Evolutionary conservation across 352 stramenopile genomes (phyloP).

Genomic region (Phytophthora boehmeriae): DNA sequence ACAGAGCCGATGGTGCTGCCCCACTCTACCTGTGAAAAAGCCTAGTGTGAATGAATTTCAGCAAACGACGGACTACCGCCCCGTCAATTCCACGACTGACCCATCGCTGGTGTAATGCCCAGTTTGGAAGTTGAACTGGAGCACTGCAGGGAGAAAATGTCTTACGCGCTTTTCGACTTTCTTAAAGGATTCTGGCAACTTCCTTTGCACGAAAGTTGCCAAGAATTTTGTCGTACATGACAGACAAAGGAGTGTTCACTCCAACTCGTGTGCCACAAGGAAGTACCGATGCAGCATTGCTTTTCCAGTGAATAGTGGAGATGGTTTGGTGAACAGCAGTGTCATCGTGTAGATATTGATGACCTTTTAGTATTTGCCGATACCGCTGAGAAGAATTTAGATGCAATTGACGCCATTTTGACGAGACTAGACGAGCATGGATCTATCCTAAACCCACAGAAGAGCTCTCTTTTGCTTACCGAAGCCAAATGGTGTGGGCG

Average conservation of each 20-base stretch:
- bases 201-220: slow-evolving; percentile 15
- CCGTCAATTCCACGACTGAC: slow-evolving; percentile 14
- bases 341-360: slow-evolving; percentile 29
- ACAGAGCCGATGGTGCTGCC: slow-evolving; percentile 14
- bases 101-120: slow-evolving; percentile 26
- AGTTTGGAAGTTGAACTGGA: slow-evolving; percentile 9
- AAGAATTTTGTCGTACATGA: slow-evolving; percentile 30
- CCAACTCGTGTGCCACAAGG: slow-evolving; percentile 17
- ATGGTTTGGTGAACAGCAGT: slow-evolving; percentile 4
- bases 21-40: too few species aligned
- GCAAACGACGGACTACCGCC: slow-evolving; percentile 26
- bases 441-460: slow-evolving; percentile 22
- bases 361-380: slow-evolving; percentile 24
- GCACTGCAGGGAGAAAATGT: background rate
- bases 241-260: slow-evolving; percentile 23
- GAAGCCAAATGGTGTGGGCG: slow-evolving; percentile 21
- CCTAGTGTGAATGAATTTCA: slow-evolving; percentile 7
- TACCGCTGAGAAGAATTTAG: slow-evolving; percentile 4
- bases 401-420: slow-evolving; percentile 11
- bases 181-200: slow-evolving; percentile 37
- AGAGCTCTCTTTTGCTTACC: slow-evolving; percentile 14
- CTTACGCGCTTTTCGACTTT: slow-evolving; percentile 20
- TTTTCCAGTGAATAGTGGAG: slow-evolving; percentile 22
- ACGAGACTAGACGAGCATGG: slow-evolving; percentile 1
- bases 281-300: slow-evolving; percentile 1